Base-by-base conservation (phyloP, 148 eudicot genomes). In the Silene latifolia region DNA sequence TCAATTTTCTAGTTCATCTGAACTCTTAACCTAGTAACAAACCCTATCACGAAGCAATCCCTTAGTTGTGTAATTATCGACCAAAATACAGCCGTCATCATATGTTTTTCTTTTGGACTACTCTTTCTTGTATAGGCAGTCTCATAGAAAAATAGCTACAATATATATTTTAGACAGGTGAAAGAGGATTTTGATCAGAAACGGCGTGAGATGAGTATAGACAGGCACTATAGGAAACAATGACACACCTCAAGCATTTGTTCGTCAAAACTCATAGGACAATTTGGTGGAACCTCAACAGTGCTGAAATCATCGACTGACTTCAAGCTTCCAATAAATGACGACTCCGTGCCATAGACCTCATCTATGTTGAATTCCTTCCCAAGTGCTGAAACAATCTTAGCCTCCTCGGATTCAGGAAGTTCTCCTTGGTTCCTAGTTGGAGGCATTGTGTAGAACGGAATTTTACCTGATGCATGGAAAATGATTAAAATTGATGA, bases 381-480 rank as follows among this genome's bases (percentile, higher is more conserved):
- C 60, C 93, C 97, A 13, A 96, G 86, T 82, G 87, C 97, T 13
- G 95, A 25, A 72, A 96, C 97, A 63, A 92, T 92, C 67, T 67
- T 88, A 68, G 87, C 90, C 79, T 88, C 94, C 82, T 89, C 94
- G 7, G 84, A 69, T 23, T 89, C 93, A 11, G 84, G 47, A n/a
- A 86, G 82, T 73, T 88, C 94, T 24, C 77, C 93, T 76, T 85
- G 81, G 74, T 85, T 87, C 83, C 99, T 87, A 15, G 72, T 56
- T 20, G 99, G 99, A 64, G 99, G 99, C 98, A 90, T 89, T 4
- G 94, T 92, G 78, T 89, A 90, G 59, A 86, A 96, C 15, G 94
- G 97, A 74, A 96, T 90, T 86, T 92, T 96, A 80, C 99, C 99
- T 96, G 86, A 27, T 78, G 80, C 21, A 64, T 7, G 25, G 20